Evolutionary conservation across 176 grass and related monocot genomes (phyloP).

Genomic region (Bromus sterilis): DNA sequence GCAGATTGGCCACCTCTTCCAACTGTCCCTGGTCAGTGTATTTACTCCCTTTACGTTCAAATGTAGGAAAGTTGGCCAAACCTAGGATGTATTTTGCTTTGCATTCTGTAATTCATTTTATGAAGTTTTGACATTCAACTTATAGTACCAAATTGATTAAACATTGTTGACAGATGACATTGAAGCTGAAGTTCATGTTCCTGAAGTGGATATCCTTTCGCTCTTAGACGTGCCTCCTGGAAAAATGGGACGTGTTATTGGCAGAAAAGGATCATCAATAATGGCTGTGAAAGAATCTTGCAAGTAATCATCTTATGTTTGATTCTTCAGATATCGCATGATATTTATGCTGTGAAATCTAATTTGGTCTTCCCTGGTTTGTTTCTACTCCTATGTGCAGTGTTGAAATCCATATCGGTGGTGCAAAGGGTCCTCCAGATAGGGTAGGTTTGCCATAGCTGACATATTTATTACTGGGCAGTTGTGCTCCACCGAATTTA

Average conservation of each 20-base stretch:
- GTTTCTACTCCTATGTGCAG: slow-evolving; percentile 36
- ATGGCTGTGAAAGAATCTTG: slow-evolving; percentile 79
- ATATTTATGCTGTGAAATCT: slow-evolving; percentile 4
- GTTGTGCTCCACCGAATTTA: neutral
- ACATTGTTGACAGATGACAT: slow-evolving; percentile 38
- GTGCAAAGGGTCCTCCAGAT: slow-evolving; percentile 82
- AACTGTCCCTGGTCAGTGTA: slow-evolving; percentile 51
- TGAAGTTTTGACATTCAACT: neutral
- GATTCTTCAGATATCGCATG: neutral
- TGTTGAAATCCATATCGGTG: slow-evolving; percentile 84
- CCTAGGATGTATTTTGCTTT: slow-evolving; percentile 10
- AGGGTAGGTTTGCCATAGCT: slow-evolving; percentile 34
- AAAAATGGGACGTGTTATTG: slow-evolving; percentile 97
- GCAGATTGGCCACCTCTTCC: slow-evolving; percentile 86
- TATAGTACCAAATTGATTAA: neutral
- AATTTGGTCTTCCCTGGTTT: neutral
- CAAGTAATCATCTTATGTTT: slow-evolving; percentile 53
- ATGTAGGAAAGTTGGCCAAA: no score
- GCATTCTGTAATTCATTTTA: neutral
- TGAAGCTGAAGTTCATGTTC: slow-evolving; percentile 46
- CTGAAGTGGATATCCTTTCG: slow-evolving; percentile 71
- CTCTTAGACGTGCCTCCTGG: slow-evolving; percentile 82
- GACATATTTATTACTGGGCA: neutral
- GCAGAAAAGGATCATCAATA: slow-evolving; percentile 72
- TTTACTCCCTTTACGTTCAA: neutral